Percentiles rank a stretch among this genome's conserved stretches.
Evolutionary conservation across 768 basidiomycete genomes (phyloP).

Genomic region (Macrolepiota fuliginosa): DNA sequence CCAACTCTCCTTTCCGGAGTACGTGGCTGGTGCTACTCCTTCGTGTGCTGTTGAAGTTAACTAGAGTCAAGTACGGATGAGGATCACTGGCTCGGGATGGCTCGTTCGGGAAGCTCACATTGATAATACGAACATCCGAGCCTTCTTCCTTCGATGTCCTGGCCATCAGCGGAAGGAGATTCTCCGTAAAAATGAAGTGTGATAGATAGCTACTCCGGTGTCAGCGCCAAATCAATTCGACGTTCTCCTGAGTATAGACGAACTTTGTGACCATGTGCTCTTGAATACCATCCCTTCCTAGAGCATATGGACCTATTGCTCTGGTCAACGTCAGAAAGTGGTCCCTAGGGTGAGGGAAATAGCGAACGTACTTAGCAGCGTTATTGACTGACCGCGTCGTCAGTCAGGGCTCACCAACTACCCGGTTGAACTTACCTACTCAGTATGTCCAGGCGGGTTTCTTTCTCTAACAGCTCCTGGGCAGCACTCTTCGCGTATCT

Average conservation of each 20-base stretch:
- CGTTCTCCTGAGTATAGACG: neutral
- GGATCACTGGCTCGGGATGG: neutral
- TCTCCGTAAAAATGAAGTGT: slow-evolving; percentile 52
- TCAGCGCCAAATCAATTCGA: neutral
- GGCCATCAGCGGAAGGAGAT: slow-evolving; percentile 50
- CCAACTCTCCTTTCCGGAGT: slow-evolving; percentile 30
- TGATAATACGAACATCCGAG: slow-evolving; percentile 61
- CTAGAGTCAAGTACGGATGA: slow-evolving; percentile 19
- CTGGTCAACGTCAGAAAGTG: neutral
- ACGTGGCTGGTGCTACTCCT: slow-evolving; percentile 20
- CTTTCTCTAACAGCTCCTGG: slow-evolving; percentile 45
- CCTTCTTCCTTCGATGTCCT: slow-evolving; percentile 43
- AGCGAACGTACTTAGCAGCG: slow-evolving; percentile 24
- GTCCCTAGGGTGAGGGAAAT: neutral
- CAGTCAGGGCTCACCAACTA: neutral
- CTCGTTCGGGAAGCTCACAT: slow-evolving; percentile 34
- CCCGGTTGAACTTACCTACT: slow-evolving; percentile 29
- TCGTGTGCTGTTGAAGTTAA: slow-evolving; percentile 29
- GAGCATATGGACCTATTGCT: slow-evolving; percentile 11
- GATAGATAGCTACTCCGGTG: slow-evolving; percentile 42
- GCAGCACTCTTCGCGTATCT: slow-evolving; percentile 45
- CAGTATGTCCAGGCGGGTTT: slow-evolving; percentile 53
- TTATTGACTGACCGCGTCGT: slow-evolving; percentile 46
- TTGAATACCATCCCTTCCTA: slow-evolving; percentile 17
- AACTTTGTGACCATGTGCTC: slow-evolving; percentile 12